These are phyloP conservation scores for Ceratobasidium sp. DNA, from an alignment of 1,284 basidiomycete genomes.

Conservation along the genomic window DNA sequence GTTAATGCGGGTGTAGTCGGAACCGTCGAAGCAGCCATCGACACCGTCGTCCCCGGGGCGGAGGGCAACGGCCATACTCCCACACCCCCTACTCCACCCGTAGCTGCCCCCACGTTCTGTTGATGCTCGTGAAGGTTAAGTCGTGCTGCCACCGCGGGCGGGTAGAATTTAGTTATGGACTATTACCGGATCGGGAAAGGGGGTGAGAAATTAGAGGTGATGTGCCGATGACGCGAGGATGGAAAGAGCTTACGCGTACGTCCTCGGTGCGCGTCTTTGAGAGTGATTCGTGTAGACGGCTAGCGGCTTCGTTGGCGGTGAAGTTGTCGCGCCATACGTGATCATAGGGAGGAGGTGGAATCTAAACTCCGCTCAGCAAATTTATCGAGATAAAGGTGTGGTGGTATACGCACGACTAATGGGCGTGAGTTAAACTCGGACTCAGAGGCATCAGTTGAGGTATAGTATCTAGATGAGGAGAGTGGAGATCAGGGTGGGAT, in stretches of 20 bases:
- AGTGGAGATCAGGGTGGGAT: constrained; percentile 29
- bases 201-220: constrained; percentile 35
- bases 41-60: constrained; percentile 37
- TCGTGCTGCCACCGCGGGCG: constrained; percentile 27
- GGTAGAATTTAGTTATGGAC: constrained; percentile 32
- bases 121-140: constrained; percentile 37
- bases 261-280: constrained; percentile 28
- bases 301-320: constrained; percentile 16
- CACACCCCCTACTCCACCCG: background rate
- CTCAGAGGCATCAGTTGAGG: constrained; percentile 1
- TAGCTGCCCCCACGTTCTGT: background rate
- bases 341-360: constrained; percentile 37
- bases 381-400: background rate
- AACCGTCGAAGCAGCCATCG: constrained; percentile 37
- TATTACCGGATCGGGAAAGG: constrained; percentile 21
- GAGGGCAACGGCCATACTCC: constrained; percentile 21
- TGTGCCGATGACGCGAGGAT: constrained; percentile 11
- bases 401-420: constrained; percentile 14
- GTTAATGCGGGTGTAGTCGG: constrained; percentile 33
- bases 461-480: constrained; percentile 15
- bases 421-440: constrained; percentile 25
- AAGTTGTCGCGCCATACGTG: constrained; percentile 39
- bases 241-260: constrained; percentile 15
- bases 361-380: constrained; percentile 17
- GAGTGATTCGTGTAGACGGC: constrained; percentile 11